A percentile compares a stretch with the other conserved stretches of the same genome.
These are phyloP conservation scores for Fragaria vesca DNA, from an alignment of 306 rosid genomes.

Conservation along the genomic window DNA sequence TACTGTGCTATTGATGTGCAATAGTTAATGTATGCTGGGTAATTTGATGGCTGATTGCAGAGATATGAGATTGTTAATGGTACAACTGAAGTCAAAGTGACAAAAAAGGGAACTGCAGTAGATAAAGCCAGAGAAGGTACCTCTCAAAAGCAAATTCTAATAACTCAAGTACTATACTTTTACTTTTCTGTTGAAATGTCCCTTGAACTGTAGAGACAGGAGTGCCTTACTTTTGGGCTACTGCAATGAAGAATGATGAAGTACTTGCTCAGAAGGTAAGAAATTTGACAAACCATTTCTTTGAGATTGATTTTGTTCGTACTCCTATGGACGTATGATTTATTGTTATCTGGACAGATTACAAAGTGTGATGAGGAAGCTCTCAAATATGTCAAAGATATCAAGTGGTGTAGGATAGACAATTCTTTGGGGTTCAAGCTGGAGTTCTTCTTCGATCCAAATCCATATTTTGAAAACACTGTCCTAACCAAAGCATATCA, in stretches of 20 bases:
- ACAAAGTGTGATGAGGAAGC: slow-evolving; percentile 67
- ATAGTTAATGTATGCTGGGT: slow-evolving; percentile 10
- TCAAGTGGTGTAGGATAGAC: slow-evolving; percentile 69
- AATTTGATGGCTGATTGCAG: slow-evolving; percentile 38
- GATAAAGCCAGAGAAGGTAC: slow-evolving; percentile 42
- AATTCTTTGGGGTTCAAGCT: slow-evolving; percentile 75
- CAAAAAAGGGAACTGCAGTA: background rate
- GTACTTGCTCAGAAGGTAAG: slow-evolving; percentile 67
- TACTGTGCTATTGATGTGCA: slow-evolving; percentile 13
- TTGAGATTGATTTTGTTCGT: slow-evolving; percentile 1
- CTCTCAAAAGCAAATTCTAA: slow-evolving; percentile 12
- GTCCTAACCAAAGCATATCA: slow-evolving; percentile 70
- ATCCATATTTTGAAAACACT: slow-evolving; percentile 63
- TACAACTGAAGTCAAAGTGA: slow-evolving; percentile 51
- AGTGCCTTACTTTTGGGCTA: slow-evolving; percentile 77
- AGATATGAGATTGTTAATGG: slow-evolving; percentile 68
- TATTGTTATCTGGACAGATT: slow-evolving; percentile 38
- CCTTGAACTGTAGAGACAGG: slow-evolving; percentile 53
- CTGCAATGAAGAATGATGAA: slow-evolving; percentile 71
- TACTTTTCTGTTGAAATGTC: slow-evolving; percentile 16
- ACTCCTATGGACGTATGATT: slow-evolving; percentile 14
- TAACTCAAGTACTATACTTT: slow-evolving; percentile 15
- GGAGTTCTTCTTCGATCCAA: slow-evolving; percentile 66
- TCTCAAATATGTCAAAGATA: slow-evolving; percentile 28
- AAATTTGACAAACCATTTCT: background rate